These are phyloP conservation scores for Fonsecaea pedrosoi DNA, from an alignment of 2,329 filamentous ascomycete species.

Conservation along the genomic window DNA sequence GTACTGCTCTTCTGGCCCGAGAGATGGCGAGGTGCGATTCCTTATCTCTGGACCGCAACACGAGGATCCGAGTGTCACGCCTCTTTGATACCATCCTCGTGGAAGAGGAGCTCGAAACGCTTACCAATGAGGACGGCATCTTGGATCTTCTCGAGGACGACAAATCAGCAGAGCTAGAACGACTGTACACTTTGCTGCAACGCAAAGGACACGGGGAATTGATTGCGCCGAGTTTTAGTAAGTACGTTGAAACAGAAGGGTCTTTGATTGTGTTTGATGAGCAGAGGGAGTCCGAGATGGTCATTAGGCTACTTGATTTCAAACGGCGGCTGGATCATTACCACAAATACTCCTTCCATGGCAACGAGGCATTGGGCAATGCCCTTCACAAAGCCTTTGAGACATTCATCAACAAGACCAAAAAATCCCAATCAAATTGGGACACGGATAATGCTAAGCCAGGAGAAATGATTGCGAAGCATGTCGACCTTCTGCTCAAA, in stretches of 20 bases:
- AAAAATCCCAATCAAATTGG: constrained; percentile 73
- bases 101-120: constrained; percentile 67
- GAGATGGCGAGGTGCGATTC: constrained; percentile 80
- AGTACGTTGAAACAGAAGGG: constrained; percentile 79
- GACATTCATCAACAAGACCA: constrained; percentile 87
- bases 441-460: constrained; percentile 88
- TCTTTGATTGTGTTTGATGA: constrained; percentile 78
- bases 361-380: constrained; percentile 77
- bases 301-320: constrained; percentile 78
- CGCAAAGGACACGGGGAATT: constrained; percentile 73
- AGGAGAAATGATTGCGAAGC: constrained; percentile 98
- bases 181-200: constrained; percentile 78
- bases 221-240: constrained; percentile 75
- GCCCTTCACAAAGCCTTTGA: constrained; percentile 84
- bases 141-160: constrained; percentile 74
- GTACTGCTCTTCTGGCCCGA: constrained; percentile 70
- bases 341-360: constrained; percentile 76
- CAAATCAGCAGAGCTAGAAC: constrained; percentile 72
- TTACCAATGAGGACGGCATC: constrained; percentile 72
- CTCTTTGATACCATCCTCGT: constrained; percentile 77
- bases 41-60: constrained; percentile 82
- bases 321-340: constrained; percentile 80
- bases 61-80: constrained; percentile 76
- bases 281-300: constrained; percentile 81
- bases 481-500: constrained; percentile 86